Base-by-base conservation (phyloP, 768 basidiomycete species). In the Jaapia argillacea region DNA sequence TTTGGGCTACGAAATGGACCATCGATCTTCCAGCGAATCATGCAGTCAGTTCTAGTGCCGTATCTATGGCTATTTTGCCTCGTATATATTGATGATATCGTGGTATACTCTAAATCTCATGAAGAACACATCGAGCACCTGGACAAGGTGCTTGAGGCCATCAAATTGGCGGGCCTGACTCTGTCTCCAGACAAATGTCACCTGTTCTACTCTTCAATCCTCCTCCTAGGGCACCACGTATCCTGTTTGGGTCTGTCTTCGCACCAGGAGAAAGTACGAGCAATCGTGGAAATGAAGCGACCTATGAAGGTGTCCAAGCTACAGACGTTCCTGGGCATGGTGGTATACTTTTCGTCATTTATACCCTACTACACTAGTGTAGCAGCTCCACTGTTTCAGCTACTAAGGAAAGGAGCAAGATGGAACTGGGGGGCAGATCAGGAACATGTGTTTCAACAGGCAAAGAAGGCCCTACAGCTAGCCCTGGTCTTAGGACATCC, bases 21-120 rank as follows among this genome's bases (percentile, higher is more conserved):
- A 0, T 52, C 60, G 2, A 54, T 67, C 0, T 70, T 70, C 44
- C 70, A 71, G 41, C 39, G 64, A 16, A 49, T 67, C 2, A 70
- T 72, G 68, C 64, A 69, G 27, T 41, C 41, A 5, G 47, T 67
- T 0, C 48, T 68, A 1, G 50, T 61, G 66, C n/a, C n/a, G n/a
- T n/a, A n/a, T n/a, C n/a, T n/a, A n/a, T n/a, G n/a, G n/a, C n/a
- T n/a, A n/a, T n/a, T 68, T 39, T 43, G 61, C 2, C 28, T 54
- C 16, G 57, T 58, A 2, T 58, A 58, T 25, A 51, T 58, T 25
- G 53, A 57, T 35, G 56, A 58, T 26, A 54, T 57, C 10, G 48
- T 57, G 1, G 44, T 49, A 1, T 54, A 45, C 27, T 48, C 49
- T 1, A 42, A 31, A 24, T 40, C 46, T 6, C 55, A 43, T 38